Evolutionary conservation across 2,329 filamentous ascomycete genomes (phyloP).

Genomic region (Aspergillus sp.): DNA sequence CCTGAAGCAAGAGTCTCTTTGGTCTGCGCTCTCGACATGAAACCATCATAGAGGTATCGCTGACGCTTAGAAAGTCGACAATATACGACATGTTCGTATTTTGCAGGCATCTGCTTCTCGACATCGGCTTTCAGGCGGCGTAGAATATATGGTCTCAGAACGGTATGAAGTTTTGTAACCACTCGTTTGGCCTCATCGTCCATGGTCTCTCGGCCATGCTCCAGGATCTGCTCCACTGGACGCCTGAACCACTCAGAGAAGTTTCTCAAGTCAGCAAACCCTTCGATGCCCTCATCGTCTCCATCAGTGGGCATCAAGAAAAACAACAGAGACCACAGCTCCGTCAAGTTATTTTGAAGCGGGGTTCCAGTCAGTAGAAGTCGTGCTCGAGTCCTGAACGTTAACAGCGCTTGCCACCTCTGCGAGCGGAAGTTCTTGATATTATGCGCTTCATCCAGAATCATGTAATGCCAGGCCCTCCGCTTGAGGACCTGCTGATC

Average conservation of each 20-base stretch:
- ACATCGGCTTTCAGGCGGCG: slow-evolving; percentile 92
- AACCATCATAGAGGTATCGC: slow-evolving; percentile 92
- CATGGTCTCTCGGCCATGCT: slow-evolving; percentile 89
- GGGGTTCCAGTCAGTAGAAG: slow-evolving; percentile 91
- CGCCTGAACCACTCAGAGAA: slow-evolving; percentile 96
- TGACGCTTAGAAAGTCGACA: slow-evolving; percentile 94
- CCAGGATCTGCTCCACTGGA: slow-evolving; percentile 91
- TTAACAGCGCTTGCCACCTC: slow-evolving; percentile 91
- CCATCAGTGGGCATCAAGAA: slow-evolving; percentile 87
- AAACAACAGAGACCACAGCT: slow-evolving; percentile 94
- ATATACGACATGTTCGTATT: slow-evolving; percentile 95
- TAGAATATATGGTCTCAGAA: slow-evolving; percentile 86
- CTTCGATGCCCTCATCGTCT: slow-evolving; percentile 73
- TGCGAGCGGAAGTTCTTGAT: slow-evolving; percentile 99
- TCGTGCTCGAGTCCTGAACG: slow-evolving; percentile 84
- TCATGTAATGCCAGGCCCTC: slow-evolving; percentile 94
- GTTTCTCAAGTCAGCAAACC: slow-evolving; percentile 90
- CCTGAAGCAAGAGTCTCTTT: slow-evolving; percentile 84
- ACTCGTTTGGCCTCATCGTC: slow-evolving; percentile 91
- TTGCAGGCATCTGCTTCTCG: slow-evolving; percentile 97
- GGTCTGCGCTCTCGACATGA: slow-evolving; percentile 86
- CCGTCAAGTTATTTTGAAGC: slow-evolving; percentile 92
- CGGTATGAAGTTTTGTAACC: slow-evolving; percentile 89
- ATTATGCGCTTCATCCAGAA: slow-evolving; percentile 97
- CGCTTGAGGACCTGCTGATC: slow-evolving; percentile 93